These are phyloP conservation scores for Blastosporella zonata DNA, from an alignment of 1,284 basidiomycete species.

Conservation along the genomic window DNA sequence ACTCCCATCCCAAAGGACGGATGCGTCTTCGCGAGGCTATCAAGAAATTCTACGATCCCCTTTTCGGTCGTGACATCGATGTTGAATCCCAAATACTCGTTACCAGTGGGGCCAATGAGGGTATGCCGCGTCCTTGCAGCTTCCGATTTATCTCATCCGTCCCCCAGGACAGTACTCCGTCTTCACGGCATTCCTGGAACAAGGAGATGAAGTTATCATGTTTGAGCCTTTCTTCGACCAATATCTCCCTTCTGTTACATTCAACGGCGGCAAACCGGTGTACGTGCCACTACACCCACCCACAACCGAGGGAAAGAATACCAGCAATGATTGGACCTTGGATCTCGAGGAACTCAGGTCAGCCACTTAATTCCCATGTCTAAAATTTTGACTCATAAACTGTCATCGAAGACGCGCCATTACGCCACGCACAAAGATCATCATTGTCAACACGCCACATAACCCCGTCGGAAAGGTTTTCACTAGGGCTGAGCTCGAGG, in stretches of 20 bases:
- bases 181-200: slow-evolving; percentile 83
- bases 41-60: slow-evolving; percentile 71
- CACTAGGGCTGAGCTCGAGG: slow-evolving; percentile 75
- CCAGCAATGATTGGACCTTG: slow-evolving; percentile 83
- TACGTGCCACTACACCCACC: slow-evolving; percentile 96
- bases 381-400: neutral
- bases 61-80: slow-evolving; percentile 74
- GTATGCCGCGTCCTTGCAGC: slow-evolving; percentile 35
- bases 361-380: slow-evolving; percentile 17
- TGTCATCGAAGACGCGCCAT: slow-evolving; percentile 60
- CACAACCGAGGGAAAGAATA: slow-evolving; percentile 49
- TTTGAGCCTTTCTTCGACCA: slow-evolving; percentile 99
- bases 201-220: slow-evolving; percentile 96
- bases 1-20: slow-evolving; percentile 88
- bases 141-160: neutral
- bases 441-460: slow-evolving; percentile 94
- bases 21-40: slow-evolving; percentile 85
- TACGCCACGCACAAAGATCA: slow-evolving; percentile 86
- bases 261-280: slow-evolving; percentile 91
- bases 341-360: slow-evolving; percentile 84
- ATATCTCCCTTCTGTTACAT: slow-evolving; percentile 88
- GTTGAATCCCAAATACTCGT: slow-evolving; percentile 89
- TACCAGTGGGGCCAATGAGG: slow-evolving; percentile 95
- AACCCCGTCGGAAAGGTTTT: slow-evolving; percentile 98
- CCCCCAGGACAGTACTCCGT: slow-evolving; percentile 83